phyloP scores from a whole-genome alignment of 306 rosid genomes.

The Corylus avellana region DNA sequence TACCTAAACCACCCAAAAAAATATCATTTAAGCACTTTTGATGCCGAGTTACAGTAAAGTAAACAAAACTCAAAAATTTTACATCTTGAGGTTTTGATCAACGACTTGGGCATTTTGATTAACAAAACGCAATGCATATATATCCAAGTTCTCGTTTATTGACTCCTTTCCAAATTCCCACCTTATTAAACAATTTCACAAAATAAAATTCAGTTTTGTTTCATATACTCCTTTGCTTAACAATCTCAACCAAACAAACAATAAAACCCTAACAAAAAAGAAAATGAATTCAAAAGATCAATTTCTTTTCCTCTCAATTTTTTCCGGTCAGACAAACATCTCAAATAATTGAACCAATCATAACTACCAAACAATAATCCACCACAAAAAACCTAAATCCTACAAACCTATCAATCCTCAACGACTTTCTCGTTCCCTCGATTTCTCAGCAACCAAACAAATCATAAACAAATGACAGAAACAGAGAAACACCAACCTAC shows the following conservation, averaged over 20 bases:
- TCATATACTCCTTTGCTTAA: neutral
- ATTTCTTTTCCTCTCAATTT: neutral
- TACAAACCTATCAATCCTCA: neutral
- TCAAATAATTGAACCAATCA: neutral
- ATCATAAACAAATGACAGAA: neutral
- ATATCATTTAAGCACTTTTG: neutral
- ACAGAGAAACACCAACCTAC: conserved; percentile 53
- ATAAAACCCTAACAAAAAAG: neutral
- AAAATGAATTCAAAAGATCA: neutral
- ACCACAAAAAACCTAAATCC: too few relatives aligned
- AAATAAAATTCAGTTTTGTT: neutral
- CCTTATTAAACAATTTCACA: neutral
- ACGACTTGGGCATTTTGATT: too few relatives aligned
- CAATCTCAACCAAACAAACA: neutral
- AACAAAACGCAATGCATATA: neutral
- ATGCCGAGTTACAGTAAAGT: neutral
- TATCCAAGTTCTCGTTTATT: neutral
- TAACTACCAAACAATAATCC: too few relatives aligned
- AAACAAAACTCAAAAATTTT: neutral
- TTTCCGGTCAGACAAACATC: neutral
- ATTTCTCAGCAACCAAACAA: neutral
- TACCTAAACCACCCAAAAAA: neutral
- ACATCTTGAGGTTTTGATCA: neutral
- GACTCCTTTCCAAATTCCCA: neutral
- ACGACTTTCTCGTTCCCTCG: neutral